A percentile compares a stretch with the other conserved stretches of the same genome.
Evolutionary conservation across 257 asterid species (phyloP).

Genomic region (Fraxinus anomala): DNA sequence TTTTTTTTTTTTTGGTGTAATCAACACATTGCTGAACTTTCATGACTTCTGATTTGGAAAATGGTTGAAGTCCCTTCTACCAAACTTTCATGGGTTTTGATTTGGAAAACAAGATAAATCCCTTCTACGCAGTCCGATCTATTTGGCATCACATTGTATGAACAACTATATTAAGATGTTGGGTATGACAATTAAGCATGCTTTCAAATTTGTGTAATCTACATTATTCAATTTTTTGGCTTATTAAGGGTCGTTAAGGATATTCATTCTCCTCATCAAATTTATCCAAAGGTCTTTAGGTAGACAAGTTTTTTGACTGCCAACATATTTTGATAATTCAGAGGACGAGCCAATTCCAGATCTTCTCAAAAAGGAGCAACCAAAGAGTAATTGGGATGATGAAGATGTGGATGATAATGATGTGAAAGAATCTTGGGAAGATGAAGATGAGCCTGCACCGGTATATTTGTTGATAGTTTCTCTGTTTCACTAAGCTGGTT

Average conservation of each 20-base stretch:
- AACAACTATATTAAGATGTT: neutral
- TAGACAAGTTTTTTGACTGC: neutral
- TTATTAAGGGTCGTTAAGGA: neutral
- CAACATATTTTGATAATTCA: conserved; percentile 33
- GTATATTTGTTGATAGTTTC: conserved; percentile 32
- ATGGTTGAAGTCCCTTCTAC: neutral
- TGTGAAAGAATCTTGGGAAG: conserved; percentile 96
- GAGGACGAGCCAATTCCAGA: conserved; percentile 70
- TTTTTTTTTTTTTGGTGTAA: neutral
- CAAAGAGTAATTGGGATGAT: conserved; percentile 73
- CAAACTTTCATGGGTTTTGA: neutral
- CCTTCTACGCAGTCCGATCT: neutral
- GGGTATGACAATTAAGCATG: neutral
- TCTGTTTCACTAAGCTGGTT: neutral
- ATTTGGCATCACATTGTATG: neutral
- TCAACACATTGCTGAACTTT: neutral
- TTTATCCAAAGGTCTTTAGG: neutral
- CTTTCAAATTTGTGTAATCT: neutral
- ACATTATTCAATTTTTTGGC: neutral
- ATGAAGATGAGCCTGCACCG: conserved; percentile 73
- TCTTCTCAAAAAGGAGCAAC: conserved; percentile 57
- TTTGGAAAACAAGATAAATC: neutral
- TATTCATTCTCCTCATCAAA: neutral
- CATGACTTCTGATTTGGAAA: neutral
- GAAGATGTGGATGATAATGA: conserved; percentile 79